A percentile compares a stretch with the other conserved stretches of the same genome.
phyloP scores from a whole-genome alignment of 306 rosid genomes.

The Dalbergia cultrata region DNA sequence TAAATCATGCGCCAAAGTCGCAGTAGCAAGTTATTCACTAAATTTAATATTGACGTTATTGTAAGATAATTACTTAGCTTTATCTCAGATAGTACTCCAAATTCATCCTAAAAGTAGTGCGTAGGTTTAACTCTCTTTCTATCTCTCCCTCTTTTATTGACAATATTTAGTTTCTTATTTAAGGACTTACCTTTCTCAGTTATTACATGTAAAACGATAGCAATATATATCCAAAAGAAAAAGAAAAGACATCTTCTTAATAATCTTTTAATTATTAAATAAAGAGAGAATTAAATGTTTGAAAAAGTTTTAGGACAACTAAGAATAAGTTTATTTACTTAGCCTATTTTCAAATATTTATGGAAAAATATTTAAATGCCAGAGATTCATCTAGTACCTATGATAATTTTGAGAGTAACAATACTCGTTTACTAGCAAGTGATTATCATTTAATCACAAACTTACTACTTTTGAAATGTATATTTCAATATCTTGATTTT shows the following conservation, averaged over 20 bases:
- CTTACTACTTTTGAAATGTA: too few species aligned
- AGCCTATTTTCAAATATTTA: neutral
- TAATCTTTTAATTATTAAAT: too few species aligned
- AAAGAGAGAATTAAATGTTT: neutral
- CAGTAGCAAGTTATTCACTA: neutral
- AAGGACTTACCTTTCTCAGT: neutral
- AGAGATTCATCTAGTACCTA: too few species aligned
- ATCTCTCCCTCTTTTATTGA: neutral
- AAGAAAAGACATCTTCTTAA: too few species aligned
- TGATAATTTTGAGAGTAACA: too few species aligned
- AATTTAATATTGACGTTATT: constrained; percentile 21
- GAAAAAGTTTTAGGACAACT: neutral
- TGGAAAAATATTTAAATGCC: neutral
- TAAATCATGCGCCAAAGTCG: constrained; percentile 22
- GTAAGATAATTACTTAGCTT: neutral
- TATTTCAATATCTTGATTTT: too few species aligned
- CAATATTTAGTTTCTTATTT: neutral
- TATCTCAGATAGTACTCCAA: neutral
- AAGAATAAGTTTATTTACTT: neutral
- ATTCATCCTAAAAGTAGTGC: neutral
- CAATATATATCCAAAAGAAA: too few species aligned
- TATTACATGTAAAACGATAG: neutral
- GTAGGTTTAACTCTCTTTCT: neutral
- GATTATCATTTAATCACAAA: too few species aligned
- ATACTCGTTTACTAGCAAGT: too few species aligned